Evolutionary conservation across 208 protist genomes (phyloP).

Genomic region (Acanthamoeba sp.): DNA sequence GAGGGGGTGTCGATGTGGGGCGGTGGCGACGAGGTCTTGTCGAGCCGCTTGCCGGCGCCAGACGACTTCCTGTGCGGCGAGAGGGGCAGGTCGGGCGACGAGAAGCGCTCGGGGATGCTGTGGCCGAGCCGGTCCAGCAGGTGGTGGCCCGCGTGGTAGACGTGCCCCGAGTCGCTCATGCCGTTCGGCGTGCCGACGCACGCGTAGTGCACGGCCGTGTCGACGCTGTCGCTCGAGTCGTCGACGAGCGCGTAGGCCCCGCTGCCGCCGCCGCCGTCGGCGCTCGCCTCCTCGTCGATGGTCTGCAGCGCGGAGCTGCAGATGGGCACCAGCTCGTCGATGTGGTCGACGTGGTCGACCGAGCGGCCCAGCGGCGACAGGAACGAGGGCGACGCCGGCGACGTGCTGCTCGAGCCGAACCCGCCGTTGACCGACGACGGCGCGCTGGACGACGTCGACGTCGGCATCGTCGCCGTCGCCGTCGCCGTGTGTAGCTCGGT

Average conservation of each 20-base stretch:
- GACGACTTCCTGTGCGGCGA: neutral
- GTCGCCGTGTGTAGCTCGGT: too few species aligned
- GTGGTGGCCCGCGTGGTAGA: neutral
- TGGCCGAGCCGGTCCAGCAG: neutral
- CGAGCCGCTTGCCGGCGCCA: neutral
- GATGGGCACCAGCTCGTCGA: neutral
- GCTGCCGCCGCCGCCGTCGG: neutral
- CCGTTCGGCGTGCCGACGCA: neutral
- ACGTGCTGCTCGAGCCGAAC: neutral
- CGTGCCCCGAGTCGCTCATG: neutral
- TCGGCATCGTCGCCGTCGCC: neutral
- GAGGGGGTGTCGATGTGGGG: neutral
- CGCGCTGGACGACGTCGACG: neutral
- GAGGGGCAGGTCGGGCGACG: neutral
- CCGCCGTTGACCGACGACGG: neutral
- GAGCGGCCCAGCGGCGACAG: neutral
- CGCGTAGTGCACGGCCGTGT: neutral
- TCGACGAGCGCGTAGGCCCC: neutral
- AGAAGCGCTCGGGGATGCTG: constrained; percentile 15
- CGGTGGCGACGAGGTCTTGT: neutral
- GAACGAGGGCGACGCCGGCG: neutral
- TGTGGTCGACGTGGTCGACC: neutral
- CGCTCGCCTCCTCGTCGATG: neutral
- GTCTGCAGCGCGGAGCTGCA: neutral
- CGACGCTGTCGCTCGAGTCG: too few species aligned